Evolutionary conservation across 352 stramenopile genomes (phyloP).

Genomic region (Pythium sp.): DNA sequence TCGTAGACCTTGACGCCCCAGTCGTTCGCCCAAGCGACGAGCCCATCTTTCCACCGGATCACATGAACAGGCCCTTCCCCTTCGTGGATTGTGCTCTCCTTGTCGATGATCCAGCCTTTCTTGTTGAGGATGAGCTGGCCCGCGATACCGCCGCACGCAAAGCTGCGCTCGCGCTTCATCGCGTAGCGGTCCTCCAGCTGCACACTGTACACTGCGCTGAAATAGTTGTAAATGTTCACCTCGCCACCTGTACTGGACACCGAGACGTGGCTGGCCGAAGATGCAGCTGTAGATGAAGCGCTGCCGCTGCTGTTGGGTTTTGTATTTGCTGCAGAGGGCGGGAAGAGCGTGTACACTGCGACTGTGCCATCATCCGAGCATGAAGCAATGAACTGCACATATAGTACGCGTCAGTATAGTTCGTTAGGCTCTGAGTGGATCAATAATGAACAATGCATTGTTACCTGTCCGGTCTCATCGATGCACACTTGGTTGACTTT

Average conservation of each 20-base stretch:
- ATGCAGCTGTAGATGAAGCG: not conserved
- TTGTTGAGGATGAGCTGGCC: conserved; percentile 85
- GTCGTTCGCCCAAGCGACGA: conserved; percentile 84
- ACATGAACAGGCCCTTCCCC: conserved; percentile 76
- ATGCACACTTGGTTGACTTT: conserved; percentile 86
- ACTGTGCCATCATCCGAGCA: conserved; percentile 86
- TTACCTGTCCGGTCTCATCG: conserved; percentile 71
- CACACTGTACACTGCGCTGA: conserved; percentile 77
- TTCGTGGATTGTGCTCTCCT: conserved; percentile 82
- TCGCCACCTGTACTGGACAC: conserved; percentile 72
- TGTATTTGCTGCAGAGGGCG: conserved; percentile 23
- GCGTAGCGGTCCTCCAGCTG: conserved; percentile 78
- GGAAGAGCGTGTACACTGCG: conserved; percentile 73
- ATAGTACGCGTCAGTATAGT: not conserved
- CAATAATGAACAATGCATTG: conserved; percentile 1
- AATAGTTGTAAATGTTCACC: conserved; percentile 90
- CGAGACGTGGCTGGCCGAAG: conserved; percentile 29
- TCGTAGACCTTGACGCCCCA: conserved; percentile 88
- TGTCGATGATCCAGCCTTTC: conserved; percentile 88
- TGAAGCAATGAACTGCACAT: conserved; percentile 68
- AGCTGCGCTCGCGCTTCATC: conserved; percentile 77
- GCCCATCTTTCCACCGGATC: conserved; percentile 76
- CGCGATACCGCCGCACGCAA: conserved; percentile 74
- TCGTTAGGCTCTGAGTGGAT: too few species aligned
- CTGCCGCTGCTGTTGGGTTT: conserved; percentile 15